Evolutionary conservation across 768 basidiomycete species (phyloP).

Genomic region (Suillus subaureus): DNA sequence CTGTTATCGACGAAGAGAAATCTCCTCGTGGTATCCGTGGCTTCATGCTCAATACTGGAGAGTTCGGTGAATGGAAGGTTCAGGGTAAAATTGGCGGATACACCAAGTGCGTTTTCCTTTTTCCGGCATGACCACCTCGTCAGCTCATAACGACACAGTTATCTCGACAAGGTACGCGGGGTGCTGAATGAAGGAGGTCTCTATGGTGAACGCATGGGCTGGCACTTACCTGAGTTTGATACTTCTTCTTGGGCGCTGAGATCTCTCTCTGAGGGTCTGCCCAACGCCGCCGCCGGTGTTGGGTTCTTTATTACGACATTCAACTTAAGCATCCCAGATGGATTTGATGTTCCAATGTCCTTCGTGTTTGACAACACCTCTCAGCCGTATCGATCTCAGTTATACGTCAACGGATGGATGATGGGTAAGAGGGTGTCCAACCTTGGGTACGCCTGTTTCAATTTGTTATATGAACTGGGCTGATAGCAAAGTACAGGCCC

Average conservation of each 20-base stretch:
- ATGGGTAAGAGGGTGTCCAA: slow-evolving; percentile 81
- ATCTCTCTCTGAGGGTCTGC: slow-evolving; percentile 60
- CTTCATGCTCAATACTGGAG: slow-evolving; percentile 65
- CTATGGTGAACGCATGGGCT: slow-evolving; percentile 69
- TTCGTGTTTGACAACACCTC: slow-evolving; percentile 68
- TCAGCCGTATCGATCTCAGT: slow-evolving; percentile 68
- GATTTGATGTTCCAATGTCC: slow-evolving; percentile 68
- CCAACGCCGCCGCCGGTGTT: slow-evolving; percentile 60
- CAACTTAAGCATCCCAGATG: slow-evolving; percentile 56
- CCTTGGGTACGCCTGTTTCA: slow-evolving; percentile 51
- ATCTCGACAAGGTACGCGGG: slow-evolving; percentile 70
- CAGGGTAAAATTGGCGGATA: slow-evolving; percentile 81
- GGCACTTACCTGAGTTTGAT: slow-evolving; percentile 76
- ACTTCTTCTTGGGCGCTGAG: slow-evolving; percentile 60
- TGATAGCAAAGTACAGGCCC: slow-evolving; percentile 46
- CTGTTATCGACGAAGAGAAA: slow-evolving; percentile 56
- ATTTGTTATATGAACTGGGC: slow-evolving; percentile 4
- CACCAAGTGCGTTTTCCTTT: slow-evolving; percentile 45
- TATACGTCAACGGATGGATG: slow-evolving; percentile 91
- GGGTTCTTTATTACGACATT: slow-evolving; percentile 85
- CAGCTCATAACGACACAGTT: slow-evolving; percentile 44
- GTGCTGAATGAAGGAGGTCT: slow-evolving; percentile 75
- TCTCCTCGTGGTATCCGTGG: slow-evolving; percentile 80
- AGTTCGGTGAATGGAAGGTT: slow-evolving; percentile 67
- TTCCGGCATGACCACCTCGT: neutral